A percentile compares a stretch with the other conserved stretches of the same genome.
These are phyloP conservation scores for Heimioporus sp. DNA, from an alignment of 768 basidiomycete species.

Conservation along the genomic window DNA sequence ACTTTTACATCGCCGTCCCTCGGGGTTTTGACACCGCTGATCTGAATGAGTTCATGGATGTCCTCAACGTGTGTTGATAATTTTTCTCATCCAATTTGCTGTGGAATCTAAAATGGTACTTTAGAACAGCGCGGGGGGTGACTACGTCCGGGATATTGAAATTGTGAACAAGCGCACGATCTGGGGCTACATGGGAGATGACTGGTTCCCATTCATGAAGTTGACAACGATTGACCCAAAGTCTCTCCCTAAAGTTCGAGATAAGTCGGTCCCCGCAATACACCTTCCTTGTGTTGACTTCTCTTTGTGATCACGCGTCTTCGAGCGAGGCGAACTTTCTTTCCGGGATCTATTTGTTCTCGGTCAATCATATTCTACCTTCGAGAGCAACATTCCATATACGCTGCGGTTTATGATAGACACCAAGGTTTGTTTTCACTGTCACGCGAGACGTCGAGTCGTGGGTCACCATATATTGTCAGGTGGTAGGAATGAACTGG, in stretches of 20 bases:
- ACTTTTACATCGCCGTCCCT: constrained; percentile 90
- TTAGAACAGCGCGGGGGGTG: constrained; percentile 28
- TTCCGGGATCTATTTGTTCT: constrained; percentile 59
- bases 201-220: constrained; percentile 78
- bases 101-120: not conserved
- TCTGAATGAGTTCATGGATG: constrained; percentile 55
- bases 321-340: constrained; percentile 73
- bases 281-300: constrained; percentile 10
- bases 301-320: constrained; percentile 45
- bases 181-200: constrained; percentile 89
- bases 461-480: not conserved
- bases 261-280: constrained; percentile 51
- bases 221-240: constrained; percentile 73
- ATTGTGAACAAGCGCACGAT: constrained; percentile 67
- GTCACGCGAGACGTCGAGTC: not conserved
- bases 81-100: not conserved
- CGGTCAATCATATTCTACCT: constrained; percentile 60
- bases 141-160: constrained; percentile 51
- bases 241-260: constrained; percentile 84
- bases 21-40: constrained; percentile 77
- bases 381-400: constrained; percentile 92
- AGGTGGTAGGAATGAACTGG: constrained; percentile 99
- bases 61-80: constrained; percentile 66
- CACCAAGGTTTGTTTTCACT: constrained; percentile 59
- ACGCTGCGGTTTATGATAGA: constrained; percentile 98